phyloP scores from a whole-genome alignment of 2,329 filamentous ascomycete genomes.

The Xylaria polymorpha region DNA sequence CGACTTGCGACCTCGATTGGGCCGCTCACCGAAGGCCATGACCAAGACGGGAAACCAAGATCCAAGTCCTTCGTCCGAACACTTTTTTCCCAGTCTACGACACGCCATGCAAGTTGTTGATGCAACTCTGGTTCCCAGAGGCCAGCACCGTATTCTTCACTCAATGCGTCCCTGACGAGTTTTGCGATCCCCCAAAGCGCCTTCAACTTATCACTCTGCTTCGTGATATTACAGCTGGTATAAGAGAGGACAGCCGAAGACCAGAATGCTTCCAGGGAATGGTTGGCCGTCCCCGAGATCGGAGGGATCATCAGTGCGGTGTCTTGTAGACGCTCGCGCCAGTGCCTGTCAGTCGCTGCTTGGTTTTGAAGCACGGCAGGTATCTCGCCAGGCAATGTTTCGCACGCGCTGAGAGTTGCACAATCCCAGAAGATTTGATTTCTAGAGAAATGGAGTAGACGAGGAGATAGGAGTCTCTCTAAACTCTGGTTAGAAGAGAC shows the following conservation, averaged over 20 bases:
- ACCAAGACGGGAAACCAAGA: background rate
- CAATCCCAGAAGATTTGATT: conserved; percentile 3
- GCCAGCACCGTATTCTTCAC: background rate
- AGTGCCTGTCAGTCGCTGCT: too few species aligned
- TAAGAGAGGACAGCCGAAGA: background rate
- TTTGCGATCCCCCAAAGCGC: background rate
- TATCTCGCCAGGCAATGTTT: background rate
- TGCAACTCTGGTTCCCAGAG: too few species aligned
- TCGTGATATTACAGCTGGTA: background rate
- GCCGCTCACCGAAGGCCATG: background rate
- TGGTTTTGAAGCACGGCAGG: background rate
- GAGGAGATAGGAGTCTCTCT: background rate
- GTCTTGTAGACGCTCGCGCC: too few species aligned
- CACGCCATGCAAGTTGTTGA: too few species aligned
- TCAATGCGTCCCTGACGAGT: background rate
- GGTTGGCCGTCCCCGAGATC: background rate
- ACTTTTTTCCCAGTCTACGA: background rate
- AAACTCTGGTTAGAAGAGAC: too few species aligned
- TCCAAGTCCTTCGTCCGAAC: too few species aligned
- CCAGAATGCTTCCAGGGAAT: background rate
- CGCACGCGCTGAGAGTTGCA: background rate
- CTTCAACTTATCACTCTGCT: background rate
- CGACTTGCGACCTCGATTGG: background rate
- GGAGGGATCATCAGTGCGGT: too few species aligned
- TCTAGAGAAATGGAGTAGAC: background rate